phyloP scores from a whole-genome alignment of 2,329 filamentous ascomycete genomes.

The Fusarium sp. region DNA sequence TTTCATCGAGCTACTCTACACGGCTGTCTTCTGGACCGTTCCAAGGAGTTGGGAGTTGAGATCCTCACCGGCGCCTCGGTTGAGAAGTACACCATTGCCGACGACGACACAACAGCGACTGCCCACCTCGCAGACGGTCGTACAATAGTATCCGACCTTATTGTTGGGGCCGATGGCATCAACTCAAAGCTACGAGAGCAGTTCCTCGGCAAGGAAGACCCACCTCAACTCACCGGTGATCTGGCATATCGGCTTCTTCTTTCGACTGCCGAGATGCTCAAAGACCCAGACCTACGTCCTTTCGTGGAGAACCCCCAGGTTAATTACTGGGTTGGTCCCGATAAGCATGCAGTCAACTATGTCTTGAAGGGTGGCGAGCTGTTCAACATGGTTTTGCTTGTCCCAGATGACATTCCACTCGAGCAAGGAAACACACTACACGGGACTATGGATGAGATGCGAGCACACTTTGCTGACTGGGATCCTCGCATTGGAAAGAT shows the following conservation, averaged over 20 bases:
- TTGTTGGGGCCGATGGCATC: slow-evolving; percentile 62
- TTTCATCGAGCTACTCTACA: slow-evolving; percentile 64
- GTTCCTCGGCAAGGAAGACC: slow-evolving; percentile 57
- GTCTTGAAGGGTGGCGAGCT: slow-evolving; percentile 56
- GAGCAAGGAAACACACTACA: slow-evolving; percentile 22
- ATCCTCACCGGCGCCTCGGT: slow-evolving; percentile 43
- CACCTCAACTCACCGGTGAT: slow-evolving; percentile 65
- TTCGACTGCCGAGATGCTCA: slow-evolving; percentile 58
- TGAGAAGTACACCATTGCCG: slow-evolving; percentile 15
- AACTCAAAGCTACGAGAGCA: slow-evolving; percentile 51
- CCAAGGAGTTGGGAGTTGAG: slow-evolving; percentile 53
- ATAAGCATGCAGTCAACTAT: slow-evolving; percentile 63
- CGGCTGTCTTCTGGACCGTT: slow-evolving; percentile 54
- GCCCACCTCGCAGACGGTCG: slow-evolving; percentile 47
- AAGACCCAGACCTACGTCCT: slow-evolving; percentile 57
- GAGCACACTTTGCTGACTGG: slow-evolving; percentile 66
- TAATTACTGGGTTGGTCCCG: slow-evolving; percentile 66
- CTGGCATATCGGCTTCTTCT: slow-evolving; percentile 67
- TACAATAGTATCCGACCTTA: slow-evolving; percentile 54
- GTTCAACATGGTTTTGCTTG: slow-evolving; percentile 61
- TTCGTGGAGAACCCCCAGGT: slow-evolving; percentile 61
- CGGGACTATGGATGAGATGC: slow-evolving; percentile 56
- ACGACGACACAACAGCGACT: slow-evolving; percentile 20
- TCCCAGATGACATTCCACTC: slow-evolving; percentile 58
- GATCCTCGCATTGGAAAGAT: slow-evolving; percentile 69